These are phyloP conservation scores for Gliomastix tumulicola DNA, from an alignment of 2,329 filamentous ascomycete genomes.

Conservation along the genomic window DNA sequence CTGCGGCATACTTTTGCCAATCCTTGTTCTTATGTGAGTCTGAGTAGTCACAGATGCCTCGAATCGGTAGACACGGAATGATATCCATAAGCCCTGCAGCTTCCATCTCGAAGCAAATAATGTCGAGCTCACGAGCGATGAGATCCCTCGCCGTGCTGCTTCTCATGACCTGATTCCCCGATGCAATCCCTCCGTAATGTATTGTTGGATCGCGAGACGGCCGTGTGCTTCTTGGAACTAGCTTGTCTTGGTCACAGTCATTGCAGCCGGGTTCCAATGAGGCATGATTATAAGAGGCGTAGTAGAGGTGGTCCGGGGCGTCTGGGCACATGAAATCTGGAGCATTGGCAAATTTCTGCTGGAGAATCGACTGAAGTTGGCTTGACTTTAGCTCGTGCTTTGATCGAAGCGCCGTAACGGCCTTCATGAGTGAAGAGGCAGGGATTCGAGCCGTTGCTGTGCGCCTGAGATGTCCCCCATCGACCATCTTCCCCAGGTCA, in stretches of 20 bases:
- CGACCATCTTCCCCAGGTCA: slow-evolving; percentile 10
- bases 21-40: slow-evolving; percentile 14
- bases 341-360: background rate
- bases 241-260: slow-evolving; percentile 2
- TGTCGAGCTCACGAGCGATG: slow-evolving; percentile 6
- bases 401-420: background rate
- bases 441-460: background rate
- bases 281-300: background rate
- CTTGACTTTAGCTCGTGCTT: too few relatives aligned
- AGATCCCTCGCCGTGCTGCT: slow-evolving; percentile 16
- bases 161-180: slow-evolving; percentile 24
- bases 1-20: slow-evolving; percentile 16
- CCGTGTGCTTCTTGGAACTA: background rate
- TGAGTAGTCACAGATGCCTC: slow-evolving; percentile 22
- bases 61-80: slow-evolving; percentile 21
- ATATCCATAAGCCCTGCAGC: slow-evolving; percentile 14
- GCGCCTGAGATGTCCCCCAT: background rate
- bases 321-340: slow-evolving; percentile 3
- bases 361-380: background rate
- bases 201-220: slow-evolving; percentile 3
- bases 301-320: slow-evolving; percentile 6
- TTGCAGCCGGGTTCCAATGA: background rate
- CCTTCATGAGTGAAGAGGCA: slow-evolving; percentile 5
- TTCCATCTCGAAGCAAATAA: slow-evolving; percentile 18
- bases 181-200: slow-evolving; percentile 15